Conservation (phyloP, 116 monocot genomes). For the Iris pallida region DNA sequence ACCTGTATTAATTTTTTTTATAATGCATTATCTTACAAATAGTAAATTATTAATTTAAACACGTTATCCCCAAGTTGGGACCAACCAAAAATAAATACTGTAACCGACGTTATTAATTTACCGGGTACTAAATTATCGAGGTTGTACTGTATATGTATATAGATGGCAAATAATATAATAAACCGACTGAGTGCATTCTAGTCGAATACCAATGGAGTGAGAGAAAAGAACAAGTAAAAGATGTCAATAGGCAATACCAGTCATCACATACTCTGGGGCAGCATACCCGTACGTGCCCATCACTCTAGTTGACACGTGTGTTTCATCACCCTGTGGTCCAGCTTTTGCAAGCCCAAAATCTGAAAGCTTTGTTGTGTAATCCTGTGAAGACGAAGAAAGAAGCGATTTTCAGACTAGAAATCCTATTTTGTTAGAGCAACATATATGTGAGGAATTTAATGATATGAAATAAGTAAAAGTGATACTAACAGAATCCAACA, state of each 20-base stretch:
- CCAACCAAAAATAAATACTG: too few species aligned
- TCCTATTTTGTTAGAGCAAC: not conserved
- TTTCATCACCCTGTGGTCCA: slow-evolving; percentile 91
- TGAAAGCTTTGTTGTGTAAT: slow-evolving; percentile 88
- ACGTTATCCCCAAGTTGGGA: too few species aligned
- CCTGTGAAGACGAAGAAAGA: slow-evolving; percentile 30
- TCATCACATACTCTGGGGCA: slow-evolving; percentile 77
- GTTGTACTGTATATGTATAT: too few species aligned
- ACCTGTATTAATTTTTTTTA: too few species aligned
- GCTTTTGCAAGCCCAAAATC: slow-evolving; percentile 96
- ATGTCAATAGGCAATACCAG: slow-evolving; percentile 19
- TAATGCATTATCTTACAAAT: too few species aligned
- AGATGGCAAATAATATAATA: too few species aligned
- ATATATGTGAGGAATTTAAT: not conserved
- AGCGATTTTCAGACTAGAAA: not conserved
- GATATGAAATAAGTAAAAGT: not conserved
- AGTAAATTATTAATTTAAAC: too few species aligned
- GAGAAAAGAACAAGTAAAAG: not conserved
- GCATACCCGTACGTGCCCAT: slow-evolving; percentile 98
- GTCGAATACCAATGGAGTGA: not conserved
- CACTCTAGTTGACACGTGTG: slow-evolving; percentile 88
- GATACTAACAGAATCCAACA: slow-evolving; percentile 74
- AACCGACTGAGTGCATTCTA: not conserved
- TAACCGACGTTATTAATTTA: too few species aligned
- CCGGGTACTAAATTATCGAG: too few species aligned